Conservation (phyloP, 2,329 filamentous ascomycete genomes). For the Daldinia sp. region DNA sequence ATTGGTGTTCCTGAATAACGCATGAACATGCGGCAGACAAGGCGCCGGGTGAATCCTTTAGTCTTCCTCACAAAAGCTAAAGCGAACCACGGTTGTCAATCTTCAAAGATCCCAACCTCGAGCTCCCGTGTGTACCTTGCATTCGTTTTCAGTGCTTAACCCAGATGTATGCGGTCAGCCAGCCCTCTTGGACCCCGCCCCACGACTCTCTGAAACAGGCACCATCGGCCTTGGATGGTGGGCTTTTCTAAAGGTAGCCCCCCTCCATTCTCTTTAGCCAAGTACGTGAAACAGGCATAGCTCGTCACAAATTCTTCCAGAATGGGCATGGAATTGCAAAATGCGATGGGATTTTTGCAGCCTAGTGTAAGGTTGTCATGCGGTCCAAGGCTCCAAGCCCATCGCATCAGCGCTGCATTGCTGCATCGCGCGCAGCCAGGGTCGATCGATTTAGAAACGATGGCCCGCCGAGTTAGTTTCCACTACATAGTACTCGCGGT, state of each 20-base stretch:
- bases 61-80: constrained; percentile 13
- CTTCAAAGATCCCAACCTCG: constrained; percentile 8
- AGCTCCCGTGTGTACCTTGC: constrained; percentile 14
- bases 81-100: constrained; percentile 18
- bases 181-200: constrained; percentile 22
- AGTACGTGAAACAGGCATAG: constrained; percentile 43
- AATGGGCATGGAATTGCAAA: constrained; percentile 36
- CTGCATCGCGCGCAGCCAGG: neutral
- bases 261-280: constrained; percentile 36
- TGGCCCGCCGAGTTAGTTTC: constrained; percentile 21
- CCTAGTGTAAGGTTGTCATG: constrained; percentile 9
- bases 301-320: constrained; percentile 44
- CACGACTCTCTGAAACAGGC: constrained; percentile 40
- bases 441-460: constrained; percentile 12
- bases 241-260: constrained; percentile 24
- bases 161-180: constrained; percentile 31
- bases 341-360: constrained; percentile 22
- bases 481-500: constrained; percentile 17
- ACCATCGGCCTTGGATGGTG: constrained; percentile 31
- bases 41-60: constrained; percentile 24
- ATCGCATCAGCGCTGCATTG: constrained; percentile 2
- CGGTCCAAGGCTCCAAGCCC: constrained; percentile 19
- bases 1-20: constrained; percentile 39
- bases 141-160: too few relatives aligned
- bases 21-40: constrained; percentile 35